A percentile compares a stretch with the other conserved stretches of the same genome.
Conservation (phyloP, 1,139 yeast genomes). For the Taphrina flavorubra region DNA sequence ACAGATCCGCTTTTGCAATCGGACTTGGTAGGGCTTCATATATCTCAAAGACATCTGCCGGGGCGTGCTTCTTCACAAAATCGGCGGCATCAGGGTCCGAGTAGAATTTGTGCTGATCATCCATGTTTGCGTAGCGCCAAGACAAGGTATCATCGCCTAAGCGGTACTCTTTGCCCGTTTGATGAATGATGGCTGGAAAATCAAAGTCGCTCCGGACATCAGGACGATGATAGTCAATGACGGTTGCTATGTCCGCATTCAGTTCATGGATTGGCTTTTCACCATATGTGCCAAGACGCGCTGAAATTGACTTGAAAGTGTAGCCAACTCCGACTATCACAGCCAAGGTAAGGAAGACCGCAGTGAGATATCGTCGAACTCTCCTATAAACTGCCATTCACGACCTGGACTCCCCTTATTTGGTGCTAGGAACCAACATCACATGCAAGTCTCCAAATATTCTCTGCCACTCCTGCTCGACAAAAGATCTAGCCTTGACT, state of each 20-base stretch:
- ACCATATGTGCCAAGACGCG: too few species aligned
- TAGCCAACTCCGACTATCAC: too few species aligned
- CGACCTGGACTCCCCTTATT: too few species aligned
- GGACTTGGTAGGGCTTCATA: conserved; percentile 76
- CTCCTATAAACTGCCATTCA: too few species aligned
- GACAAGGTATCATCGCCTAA: conserved; percentile 14
- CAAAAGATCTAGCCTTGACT: too few species aligned
- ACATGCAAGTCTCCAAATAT: too few species aligned
- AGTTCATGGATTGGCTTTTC: too few species aligned
- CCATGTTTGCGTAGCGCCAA: conserved; percentile 33
- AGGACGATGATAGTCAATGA: conserved; percentile 32
- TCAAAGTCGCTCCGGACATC: conserved; percentile 10
- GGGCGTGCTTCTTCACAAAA: conserved; percentile 13
- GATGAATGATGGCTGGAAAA: conserved; percentile 28
- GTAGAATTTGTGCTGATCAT: conserved; percentile 20
- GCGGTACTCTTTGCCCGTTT: conserved; percentile 17
- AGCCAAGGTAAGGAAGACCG: too few species aligned
- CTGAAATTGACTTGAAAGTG: too few species aligned
- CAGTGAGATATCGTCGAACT: too few species aligned
- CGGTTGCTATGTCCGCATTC: not conserved
- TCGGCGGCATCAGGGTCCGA: conserved; percentile 8
- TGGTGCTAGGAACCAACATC: too few species aligned
- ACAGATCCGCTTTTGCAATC: conserved; percentile 86
- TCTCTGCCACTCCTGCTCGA: too few species aligned
- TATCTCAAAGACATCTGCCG: conserved; percentile 93